Base-by-base conservation (phyloP, 495 filamentous ascomycete species). In the Polyplosphaeria fusca region DNA sequence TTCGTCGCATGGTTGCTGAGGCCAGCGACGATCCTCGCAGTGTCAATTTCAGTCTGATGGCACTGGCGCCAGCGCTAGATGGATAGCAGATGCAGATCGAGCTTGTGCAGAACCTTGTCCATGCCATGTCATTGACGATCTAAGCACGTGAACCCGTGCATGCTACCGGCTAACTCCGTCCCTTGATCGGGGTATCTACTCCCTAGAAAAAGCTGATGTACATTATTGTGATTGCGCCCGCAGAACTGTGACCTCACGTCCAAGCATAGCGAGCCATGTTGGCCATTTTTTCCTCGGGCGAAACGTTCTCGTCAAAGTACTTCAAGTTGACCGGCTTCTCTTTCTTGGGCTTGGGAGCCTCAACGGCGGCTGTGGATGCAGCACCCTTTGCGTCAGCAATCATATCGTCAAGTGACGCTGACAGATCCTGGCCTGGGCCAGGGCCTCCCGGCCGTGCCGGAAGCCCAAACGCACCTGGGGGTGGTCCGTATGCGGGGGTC, bases 201-300 rank as follows among this genome's bases (percentile, higher is more conserved):
- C n/a, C n/a, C n/a, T n/a, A n/a, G n/a, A n/a, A n/a, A n/a, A n/a
- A n/a, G n/a, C n/a, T n/a, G n/a, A n/a, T n/a, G n/a, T n/a, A n/a
- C n/a, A n/a, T n/a, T n/a, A n/a, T n/a, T n/a, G n/a, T n/a, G n/a
- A n/a, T n/a, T n/a, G n/a, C n/a, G n/a, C n/a, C n/a, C n/a, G n/a
- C n/a, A n/a, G n/a, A n/a, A n/a, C n/a, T n/a, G n/a, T n/a, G n/a
- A n/a, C n/a, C n/a, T n/a, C n/a, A n/a, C n/a, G n/a, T n/a, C n/a
- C n/a, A n/a, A 65, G 83, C 82, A 75, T 92, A 95, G 74, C 82
- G 83, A 45, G 87, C 77, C 73, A 94, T 72, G 60, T 73, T 68
- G 24, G 88, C 84, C 88, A 92, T 90, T 72, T 83, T 89, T 76
- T 95, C 89, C 73, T 95, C 89, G 22, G 89, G 89, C 62, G 87